These are phyloP conservation scores for Chloropicon primus DNA, from an alignment of 139 green algal species.

Conservation along the genomic window DNA sequence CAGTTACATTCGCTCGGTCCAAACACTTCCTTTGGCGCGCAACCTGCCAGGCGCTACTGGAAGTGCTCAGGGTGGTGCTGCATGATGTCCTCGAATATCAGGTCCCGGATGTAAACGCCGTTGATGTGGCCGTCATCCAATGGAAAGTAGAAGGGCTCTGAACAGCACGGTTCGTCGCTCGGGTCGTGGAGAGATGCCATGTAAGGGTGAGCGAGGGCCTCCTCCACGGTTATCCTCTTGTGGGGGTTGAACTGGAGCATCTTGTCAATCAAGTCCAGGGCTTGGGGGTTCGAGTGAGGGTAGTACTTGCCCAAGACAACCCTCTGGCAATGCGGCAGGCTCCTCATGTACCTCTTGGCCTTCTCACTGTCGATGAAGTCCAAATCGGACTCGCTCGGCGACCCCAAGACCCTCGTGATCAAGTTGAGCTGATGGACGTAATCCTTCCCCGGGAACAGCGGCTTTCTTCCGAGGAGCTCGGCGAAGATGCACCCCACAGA, in stretches of 20 bases:
- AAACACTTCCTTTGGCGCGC: no score
- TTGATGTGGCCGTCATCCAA: constrained; percentile 24
- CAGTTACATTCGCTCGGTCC: no score
- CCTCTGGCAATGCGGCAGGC: constrained; percentile 17
- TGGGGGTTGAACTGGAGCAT: constrained; percentile 87
- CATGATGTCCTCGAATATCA: not conserved
- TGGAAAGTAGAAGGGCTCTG: constrained; percentile 28
- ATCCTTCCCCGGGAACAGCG: constrained; percentile 78
- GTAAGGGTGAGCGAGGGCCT: constrained; percentile 79
- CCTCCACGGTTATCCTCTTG: constrained; percentile 61
- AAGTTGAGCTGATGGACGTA: constrained; percentile 90
- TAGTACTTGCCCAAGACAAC: constrained; percentile 24
- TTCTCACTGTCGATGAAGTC: constrained; percentile 35
- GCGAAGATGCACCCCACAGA: constrained; percentile 81
- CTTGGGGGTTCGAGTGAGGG: constrained; percentile 24
- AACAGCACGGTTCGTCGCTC: constrained; percentile 40
- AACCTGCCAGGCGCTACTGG: no score
- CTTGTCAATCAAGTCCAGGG: constrained; percentile 66
- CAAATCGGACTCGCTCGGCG: constrained; percentile 24
- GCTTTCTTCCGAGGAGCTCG: constrained; percentile 73
- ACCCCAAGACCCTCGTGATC: constrained; percentile 25
- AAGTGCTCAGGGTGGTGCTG: not conserved
- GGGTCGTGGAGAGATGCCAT: constrained; percentile 71
- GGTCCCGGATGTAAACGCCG: not conserved
- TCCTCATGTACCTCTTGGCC: constrained; percentile 34